Evolutionary conservation across 2,329 filamentous ascomycete species (phyloP).

Genomic region (Colletotrichum godetiae): DNA sequence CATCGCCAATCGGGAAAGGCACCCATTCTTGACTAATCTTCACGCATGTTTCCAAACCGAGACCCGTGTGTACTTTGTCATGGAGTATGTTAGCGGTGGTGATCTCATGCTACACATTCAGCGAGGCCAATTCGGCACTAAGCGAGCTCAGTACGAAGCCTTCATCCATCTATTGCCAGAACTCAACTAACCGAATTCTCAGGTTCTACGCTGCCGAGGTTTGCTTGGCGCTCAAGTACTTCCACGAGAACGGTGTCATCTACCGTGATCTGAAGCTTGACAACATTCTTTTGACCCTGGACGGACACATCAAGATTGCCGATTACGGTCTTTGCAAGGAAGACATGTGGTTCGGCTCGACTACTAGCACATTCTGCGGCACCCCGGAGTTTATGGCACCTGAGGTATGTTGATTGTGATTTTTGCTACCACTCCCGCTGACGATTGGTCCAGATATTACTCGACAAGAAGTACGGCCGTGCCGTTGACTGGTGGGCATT

Average conservation of each 20-base stretch:
- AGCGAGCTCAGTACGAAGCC: conserved; percentile 84
- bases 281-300: conserved; percentile 92
- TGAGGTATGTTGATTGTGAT: conserved; percentile 70
- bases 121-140: conserved; percentile 93
- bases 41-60: conserved; percentile 99
- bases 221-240: conserved; percentile 96
- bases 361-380: conserved; percentile 97
- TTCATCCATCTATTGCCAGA: conserved; percentile 41
- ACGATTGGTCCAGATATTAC: conserved; percentile 74
- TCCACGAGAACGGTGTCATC: conserved; percentile 99
- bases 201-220: conserved; percentile 98
- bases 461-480: conserved; percentile 98
- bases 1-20: conserved; percentile 95
- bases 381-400: conserved; percentile 99
- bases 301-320: conserved; percentile 98
- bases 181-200: conserved; percentile 15
- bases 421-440: conserved; percentile 41
- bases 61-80: conserved; percentile 98
- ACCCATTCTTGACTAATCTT: conserved; percentile 93
- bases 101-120: conserved; percentile 99
- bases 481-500: conserved; percentile 99
- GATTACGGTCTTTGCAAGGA: conserved; percentile 99
- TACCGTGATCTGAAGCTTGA: conserved; percentile 96
- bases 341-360: conserved; percentile 99
- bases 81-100: conserved; percentile 99